Evolutionary conservation across 352 stramenopile species (phyloP).

Genomic region (Pythium aquatile): DNA sequence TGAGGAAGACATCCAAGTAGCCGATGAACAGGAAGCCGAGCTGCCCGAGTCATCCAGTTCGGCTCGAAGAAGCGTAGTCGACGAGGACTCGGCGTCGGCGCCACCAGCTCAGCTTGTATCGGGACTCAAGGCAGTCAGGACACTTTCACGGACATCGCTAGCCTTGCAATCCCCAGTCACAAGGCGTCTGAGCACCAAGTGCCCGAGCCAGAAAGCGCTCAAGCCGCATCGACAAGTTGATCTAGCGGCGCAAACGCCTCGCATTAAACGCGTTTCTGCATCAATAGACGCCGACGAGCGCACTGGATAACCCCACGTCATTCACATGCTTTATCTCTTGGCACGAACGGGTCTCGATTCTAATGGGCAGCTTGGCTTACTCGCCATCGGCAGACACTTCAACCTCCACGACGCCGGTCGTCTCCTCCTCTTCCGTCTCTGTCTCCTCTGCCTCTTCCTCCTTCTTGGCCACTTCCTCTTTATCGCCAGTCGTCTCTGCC

Average conservation of each 20-base stretch:
- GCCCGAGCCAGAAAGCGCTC: not conserved
- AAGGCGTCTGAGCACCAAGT: constrained; percentile 33
- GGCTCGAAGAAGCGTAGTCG: not conserved
- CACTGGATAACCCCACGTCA: constrained; percentile 4
- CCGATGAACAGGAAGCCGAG: constrained; percentile 21
- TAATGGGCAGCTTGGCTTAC: not conserved
- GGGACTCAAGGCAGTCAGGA: not conserved
- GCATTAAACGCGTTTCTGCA: constrained; percentile 18
- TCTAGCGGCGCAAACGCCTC: constrained; percentile 29
- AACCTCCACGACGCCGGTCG: constrained; percentile 18
- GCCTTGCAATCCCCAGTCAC: constrained; percentile 29
- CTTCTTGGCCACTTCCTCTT: not conserved
- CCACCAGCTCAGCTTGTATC: constrained; percentile 4
- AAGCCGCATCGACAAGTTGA: constrained; percentile 54
- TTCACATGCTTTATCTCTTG: not conserved
- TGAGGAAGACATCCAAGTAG: constrained; percentile 54
- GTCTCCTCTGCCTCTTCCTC: constrained; percentile 1
- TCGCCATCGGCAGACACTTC: constrained; percentile 19
- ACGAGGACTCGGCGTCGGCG: not conserved
- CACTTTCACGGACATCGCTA: not conserved
- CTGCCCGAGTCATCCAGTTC: not conserved
- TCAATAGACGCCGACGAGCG: constrained; percentile 12
- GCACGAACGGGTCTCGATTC: not conserved
- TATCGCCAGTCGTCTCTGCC: not conserved
- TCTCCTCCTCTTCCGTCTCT: constrained; percentile 12